Evolutionary conservation across 164 flowering plant species (phyloP).

Genomic region (Magnolia kwangsiensis): DNA sequence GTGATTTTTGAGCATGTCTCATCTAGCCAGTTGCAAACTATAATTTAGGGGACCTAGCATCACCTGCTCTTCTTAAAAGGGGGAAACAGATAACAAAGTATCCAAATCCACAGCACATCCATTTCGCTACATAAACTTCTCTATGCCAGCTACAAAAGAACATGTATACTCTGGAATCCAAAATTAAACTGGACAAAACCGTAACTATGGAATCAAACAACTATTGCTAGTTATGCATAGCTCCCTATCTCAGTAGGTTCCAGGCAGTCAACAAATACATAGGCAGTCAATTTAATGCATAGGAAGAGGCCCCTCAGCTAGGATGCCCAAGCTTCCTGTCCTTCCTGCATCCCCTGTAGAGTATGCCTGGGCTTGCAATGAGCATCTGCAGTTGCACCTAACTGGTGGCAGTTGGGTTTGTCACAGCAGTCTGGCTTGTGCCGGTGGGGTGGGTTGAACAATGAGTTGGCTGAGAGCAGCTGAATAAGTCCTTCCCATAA

Average conservation of each 20-base stretch:
- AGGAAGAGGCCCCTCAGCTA: neutral
- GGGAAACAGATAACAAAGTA: no score
- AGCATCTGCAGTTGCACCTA: neutral
- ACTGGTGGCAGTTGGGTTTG: neutral
- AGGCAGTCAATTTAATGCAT: neutral
- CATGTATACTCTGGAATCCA: neutral
- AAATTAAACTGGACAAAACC: neutral
- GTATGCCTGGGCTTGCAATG: neutral
- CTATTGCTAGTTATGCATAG: neutral
- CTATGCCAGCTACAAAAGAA: neutral
- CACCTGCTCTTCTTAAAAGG: neutral
- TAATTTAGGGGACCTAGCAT: neutral
- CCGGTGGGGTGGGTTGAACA: conserved; percentile 40
- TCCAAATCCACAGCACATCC: neutral
- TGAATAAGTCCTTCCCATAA: conserved; percentile 46
- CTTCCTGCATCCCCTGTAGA: neutral
- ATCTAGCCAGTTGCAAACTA: neutral
- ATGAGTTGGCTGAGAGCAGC: conserved; percentile 47
- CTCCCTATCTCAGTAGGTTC: neutral
- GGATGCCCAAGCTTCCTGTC: neutral
- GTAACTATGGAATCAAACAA: neutral
- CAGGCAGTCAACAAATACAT: neutral
- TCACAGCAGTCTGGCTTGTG: neutral
- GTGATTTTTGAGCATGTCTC: no score
- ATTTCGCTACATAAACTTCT: neutral